Base-by-base conservation (phyloP, 2,329 filamentous ascomycete genomes). In the Botrytis cinerea region DNA sequence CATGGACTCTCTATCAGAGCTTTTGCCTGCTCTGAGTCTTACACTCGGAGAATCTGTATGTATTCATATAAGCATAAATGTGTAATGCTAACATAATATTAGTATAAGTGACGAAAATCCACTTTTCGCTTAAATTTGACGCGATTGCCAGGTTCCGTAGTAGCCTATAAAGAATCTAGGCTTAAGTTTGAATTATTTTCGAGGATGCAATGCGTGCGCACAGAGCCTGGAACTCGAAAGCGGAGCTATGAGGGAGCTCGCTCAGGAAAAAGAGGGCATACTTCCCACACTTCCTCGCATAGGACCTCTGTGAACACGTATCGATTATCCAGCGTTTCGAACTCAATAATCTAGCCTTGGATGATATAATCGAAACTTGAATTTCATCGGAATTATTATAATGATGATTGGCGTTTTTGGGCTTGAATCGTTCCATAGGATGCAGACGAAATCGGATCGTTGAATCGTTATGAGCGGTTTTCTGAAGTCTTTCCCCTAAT, bases 61-160 rank as follows among this genome's bases (percentile, higher is more conserved):
- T 1, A 51, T 51, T 12, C 14, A 51, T 14, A 51, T n/a, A 51
- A 1, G 4, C 48, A 14, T 14, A 51, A 14, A n/a, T 51, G 14
- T 14, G 0, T 6, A 25, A n/a, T n/a, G n/a, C 48, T 14, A 14
- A 51, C 2, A n/a, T 0, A 6, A n/a, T 14, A n/a, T 16, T 2
- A n/a, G 25, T 51, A 16, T n/a, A 14, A 16, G 4, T 16, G 20
- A n/a, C 0, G 25, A n/a, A 14, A 14, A 51, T 51, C 48, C 10
- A 16, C 12, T n/a, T 14, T 7, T 51, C 25, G 25, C 25, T 25
- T n/a, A n/a, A n/a, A 2, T 16, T 8, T 3, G 25, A 14, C 0
- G 48, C 9, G 0, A 2, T n/a, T 2, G 25, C 10, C 12, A 14
- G 25, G 5, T n/a, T 14, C 1, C 25, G n/a, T 6, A 12, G 3